Evolutionary conservation across 768 basidiomycete genomes (phyloP), one percentile per base, ranked within the genome.

Genomic region (Neoboletus subvelutipes): DNA sequence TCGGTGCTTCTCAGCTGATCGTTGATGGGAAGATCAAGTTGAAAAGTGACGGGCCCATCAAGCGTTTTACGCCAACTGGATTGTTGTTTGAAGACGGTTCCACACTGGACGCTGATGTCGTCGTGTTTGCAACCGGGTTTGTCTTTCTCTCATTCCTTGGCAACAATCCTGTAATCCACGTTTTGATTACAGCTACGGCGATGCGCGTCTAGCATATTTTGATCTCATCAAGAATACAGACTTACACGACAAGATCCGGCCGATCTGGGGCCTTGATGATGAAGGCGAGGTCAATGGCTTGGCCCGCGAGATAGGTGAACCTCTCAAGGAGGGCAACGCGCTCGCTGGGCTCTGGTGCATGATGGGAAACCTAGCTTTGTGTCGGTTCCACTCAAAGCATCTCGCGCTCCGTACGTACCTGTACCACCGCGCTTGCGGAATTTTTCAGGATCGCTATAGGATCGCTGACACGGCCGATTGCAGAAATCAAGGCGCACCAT

Each of bases 401-500:
- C 50, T 88, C 37, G 86, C 84, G 0, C 73, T 87, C 46, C 85
- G 85, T 88, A 64, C 65, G 85, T 81, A 5, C 5, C 31, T 28
- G 42, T 26, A 7, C 13, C 22, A 6, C 29, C 6, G 45, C 39
- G 5, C 28, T 50, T n/a, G 9, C 5, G 5, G 34, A 12, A 24
- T 37, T 60, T 22, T 34, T 13, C 29, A 31, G 15, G 26, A 55
- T 24, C 39, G 17, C 46, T 24, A 13, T 43, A 3, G 31, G 17
- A 22, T 45, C 12, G 20, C 41, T 56, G 47, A 66, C 28, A 20
- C 1, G 33, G 22, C 15, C 18, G 20, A 22, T 29, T 49, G 20
- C 66, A 88, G 87, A 88, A 71, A 88, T 89, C 66, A 88, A 87
- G 66, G 87, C 86, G 0, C 79, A 80, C 28, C 80, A 87, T 56